These are phyloP conservation scores for Dothideomycetes sp. DNA, from an alignment of 2,329 filamentous ascomycete species.

Conservation along the genomic window DNA sequence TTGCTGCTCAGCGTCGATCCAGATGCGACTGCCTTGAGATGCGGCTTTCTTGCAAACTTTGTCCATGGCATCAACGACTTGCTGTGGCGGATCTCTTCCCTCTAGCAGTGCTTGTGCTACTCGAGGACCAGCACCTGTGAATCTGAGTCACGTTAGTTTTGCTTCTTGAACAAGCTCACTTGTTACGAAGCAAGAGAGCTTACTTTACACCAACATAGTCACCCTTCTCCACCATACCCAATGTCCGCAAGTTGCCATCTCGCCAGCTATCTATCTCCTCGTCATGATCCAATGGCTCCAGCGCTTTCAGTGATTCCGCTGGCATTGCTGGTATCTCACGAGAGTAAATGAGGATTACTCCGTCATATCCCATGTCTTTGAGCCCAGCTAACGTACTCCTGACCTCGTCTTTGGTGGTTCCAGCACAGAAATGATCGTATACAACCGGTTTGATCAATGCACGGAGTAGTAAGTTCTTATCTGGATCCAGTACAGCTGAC, in stretches of 20 bases:
- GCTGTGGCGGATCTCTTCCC: constrained; percentile 30
- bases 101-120: constrained; percentile 34
- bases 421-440: constrained; percentile 51
- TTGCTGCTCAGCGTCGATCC: constrained; percentile 48
- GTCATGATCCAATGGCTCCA: constrained; percentile 12
- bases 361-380: constrained; percentile 42
- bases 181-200: too few species aligned
- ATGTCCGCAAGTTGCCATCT: constrained; percentile 44
- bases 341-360: constrained; percentile 46
- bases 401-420: constrained; percentile 41
- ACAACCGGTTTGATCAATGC: constrained; percentile 38
- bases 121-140: constrained; percentile 40
- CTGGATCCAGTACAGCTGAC: constrained; percentile 37
- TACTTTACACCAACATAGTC: constrained; percentile 46
- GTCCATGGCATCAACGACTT: constrained; percentile 35
- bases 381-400: constrained; percentile 37
- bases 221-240: constrained; percentile 43
- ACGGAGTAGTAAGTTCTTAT: constrained; percentile 39
- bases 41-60: constrained; percentile 36
- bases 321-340: constrained; percentile 36
- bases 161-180: too few species aligned
- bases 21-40: constrained; percentile 36
- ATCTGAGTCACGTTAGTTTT: too few species aligned
- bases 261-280: constrained; percentile 38
- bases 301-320: constrained; percentile 16